Conservation (phyloP, 495 filamentous ascomycete genomes). For the Hypoxylon perforatum region DNA sequence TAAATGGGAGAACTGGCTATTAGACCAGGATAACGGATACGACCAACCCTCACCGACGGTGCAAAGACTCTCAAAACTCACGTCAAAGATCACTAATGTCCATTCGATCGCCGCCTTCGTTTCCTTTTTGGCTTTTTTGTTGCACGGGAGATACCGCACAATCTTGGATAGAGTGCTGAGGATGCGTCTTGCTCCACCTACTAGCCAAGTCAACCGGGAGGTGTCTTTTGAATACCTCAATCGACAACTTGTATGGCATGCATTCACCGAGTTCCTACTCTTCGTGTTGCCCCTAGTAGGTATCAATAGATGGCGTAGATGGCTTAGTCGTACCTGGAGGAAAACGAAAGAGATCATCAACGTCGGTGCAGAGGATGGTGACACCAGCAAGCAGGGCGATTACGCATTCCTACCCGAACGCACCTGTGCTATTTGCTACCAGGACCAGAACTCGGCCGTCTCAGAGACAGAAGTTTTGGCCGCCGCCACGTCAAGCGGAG, state of each 20-base stretch:
- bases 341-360: conserved; percentile 74
- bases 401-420: conserved; percentile 87
- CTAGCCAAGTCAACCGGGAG: conserved; percentile 83
- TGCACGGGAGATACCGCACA: conserved; percentile 91
- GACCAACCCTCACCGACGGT: conserved; percentile 65
- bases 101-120: conserved; percentile 83
- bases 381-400: conserved; percentile 74
- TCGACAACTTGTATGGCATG: conserved; percentile 97
- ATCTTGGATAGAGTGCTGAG: conserved; percentile 86
- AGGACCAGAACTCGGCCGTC: conserved; percentile 82
- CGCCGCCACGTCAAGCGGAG: conserved; percentile 71
- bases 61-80: conserved; percentile 71
- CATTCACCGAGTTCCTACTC: conserved; percentile 96
- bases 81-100: conserved; percentile 72
- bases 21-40: conserved; percentile 77
- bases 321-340: conserved; percentile 85
- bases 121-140: conserved; percentile 89
- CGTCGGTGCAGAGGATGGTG: conserved; percentile 50
- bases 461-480: conserved; percentile 77
- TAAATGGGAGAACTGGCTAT: conserved; percentile 88
- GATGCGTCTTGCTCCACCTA: conserved; percentile 85
- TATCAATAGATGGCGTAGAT: conserved; percentile 90
- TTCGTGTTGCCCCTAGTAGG: conserved; percentile 95
- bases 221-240: conserved; percentile 98
- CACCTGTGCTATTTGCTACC: conserved; percentile 98